Base-by-base conservation (phyloP, 768 basidiomycete genomes). In the Neoboletus brunneissimus region DNA sequence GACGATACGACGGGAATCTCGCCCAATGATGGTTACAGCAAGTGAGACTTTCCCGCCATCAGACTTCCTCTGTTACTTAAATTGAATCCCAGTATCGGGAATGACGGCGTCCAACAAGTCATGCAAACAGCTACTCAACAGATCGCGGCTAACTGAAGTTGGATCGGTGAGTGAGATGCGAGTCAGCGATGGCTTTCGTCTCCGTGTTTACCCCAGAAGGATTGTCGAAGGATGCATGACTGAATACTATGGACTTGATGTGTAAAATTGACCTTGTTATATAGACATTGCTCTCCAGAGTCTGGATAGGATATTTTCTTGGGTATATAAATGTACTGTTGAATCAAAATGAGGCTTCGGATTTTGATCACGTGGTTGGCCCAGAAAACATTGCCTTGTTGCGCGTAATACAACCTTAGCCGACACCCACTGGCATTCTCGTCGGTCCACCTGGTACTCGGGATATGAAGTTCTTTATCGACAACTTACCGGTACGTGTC, bases 391-490 rank as follows among this genome's bases (percentile, higher is more conserved):
- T 4, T 5, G 11, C n/a, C 18, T 25, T 12, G 18, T 25, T 10
- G 44, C 25, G 44, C 25, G 25, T n/a, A 44, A 11, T 27, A 18
- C 43, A 27, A 11, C 25, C 18, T 29, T 45, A 37, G 50, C 20
- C 22, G 18, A 40, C 54, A 51, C 9, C n/a, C 29, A 18, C 34
- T 16, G 34, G 1, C 23, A 40, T 25, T 59, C 45, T 40, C 20
- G 13, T 56, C 9, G 13, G 46, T 48, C 23, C 35, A 42, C 40
- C 13, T 16, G 20, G 32, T 20, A 22, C 25, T 16, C 25, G 25
- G 41, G 62, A 34, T 47, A 93, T 93, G 90, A 89, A 87, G 75
- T 91, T 93, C 75, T 81, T 76, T 62, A 89, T 92, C 59, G 91
- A 91, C 71, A 85, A 89, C 67, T 72, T 91, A 56, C 87, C 88